Evolutionary conservation across 495 filamentous ascomycete species (phyloP).

Genomic region (Arthonia radiata): DNA sequence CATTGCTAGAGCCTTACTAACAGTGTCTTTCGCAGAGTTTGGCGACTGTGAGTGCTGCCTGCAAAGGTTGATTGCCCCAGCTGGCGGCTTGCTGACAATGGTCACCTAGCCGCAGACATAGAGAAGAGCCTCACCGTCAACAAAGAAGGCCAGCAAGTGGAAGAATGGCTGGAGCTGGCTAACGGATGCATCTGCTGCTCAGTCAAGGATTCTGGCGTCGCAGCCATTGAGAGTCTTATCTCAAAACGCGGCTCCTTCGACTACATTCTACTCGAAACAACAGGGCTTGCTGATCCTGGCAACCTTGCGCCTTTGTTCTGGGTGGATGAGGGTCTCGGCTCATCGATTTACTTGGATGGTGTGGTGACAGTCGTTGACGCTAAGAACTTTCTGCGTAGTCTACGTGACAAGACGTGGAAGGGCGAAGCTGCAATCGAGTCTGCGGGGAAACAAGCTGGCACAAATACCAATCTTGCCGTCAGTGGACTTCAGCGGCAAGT

Average conservation of each 20-base stretch:
- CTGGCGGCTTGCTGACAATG: background rate
- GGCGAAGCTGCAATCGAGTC: background rate
- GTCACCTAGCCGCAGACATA: slow-evolving; percentile 51
- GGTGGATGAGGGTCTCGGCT: slow-evolving; percentile 85
- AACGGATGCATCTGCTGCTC: slow-evolving; percentile 98
- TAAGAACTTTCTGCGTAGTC: slow-evolving; percentile 57
- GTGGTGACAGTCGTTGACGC: slow-evolving; percentile 93
- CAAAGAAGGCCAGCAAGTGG: slow-evolving; percentile 58
- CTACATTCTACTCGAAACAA: slow-evolving; percentile 95
- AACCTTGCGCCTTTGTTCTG: slow-evolving; percentile 93
- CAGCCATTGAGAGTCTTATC: slow-evolving; percentile 91
- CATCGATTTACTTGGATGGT: slow-evolving; percentile 84
- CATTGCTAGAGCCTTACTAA: slow-evolving; percentile 5
- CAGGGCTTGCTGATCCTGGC: slow-evolving; percentile 81
- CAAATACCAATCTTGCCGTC: slow-evolving; percentile 17
- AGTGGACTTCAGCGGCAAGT: slow-evolving; percentile 15
- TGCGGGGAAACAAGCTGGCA: slow-evolving; percentile 9
- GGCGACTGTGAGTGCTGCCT: slow-evolving; percentile 48
- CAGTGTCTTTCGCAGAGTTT: slow-evolving; percentile 37
- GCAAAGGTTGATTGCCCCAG: background rate
- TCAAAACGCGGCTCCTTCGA: slow-evolving; percentile 80
- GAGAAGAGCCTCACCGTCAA: slow-evolving; percentile 82
- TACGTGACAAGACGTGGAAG: slow-evolving; percentile 36
- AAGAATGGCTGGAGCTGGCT: slow-evolving; percentile 86
- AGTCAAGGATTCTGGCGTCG: slow-evolving; percentile 86